Conservation (phyloP, 1,139 yeast genomes). For the Yamadazyma buinensis region DNA sequence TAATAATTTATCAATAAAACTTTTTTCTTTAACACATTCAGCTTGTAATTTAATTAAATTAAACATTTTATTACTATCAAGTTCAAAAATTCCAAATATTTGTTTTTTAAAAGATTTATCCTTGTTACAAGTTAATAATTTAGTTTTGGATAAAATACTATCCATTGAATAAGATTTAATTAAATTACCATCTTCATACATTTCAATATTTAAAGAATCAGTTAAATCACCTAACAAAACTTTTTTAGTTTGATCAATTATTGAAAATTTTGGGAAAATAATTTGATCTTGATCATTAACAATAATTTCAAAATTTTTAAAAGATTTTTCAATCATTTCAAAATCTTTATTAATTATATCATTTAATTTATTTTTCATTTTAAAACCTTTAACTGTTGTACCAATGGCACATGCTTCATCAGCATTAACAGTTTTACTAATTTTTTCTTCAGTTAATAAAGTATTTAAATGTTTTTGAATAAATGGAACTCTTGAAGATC, state of each 20-base stretch:
- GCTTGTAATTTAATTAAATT: constrained; percentile 38
- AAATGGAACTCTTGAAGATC: constrained; percentile 87
- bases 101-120: constrained; percentile 24
- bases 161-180: constrained; percentile 35
- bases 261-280: constrained; percentile 43
- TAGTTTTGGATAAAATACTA: constrained; percentile 31
- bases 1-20: constrained; percentile 28
- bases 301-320: constrained; percentile 36
- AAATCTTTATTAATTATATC: constrained; percentile 60
- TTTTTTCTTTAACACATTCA: constrained; percentile 30
- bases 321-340: constrained; percentile 55
- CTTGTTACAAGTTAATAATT: constrained; percentile 43
- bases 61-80: constrained; percentile 51
- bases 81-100: constrained; percentile 39
- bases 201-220: constrained; percentile 35
- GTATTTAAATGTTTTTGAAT: constrained; percentile 59
- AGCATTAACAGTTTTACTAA: constrained; percentile 90
- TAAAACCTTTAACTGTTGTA: constrained; percentile 75
- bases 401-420: constrained; percentile 96
- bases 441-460: constrained; percentile 55
- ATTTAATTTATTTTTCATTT: constrained; percentile 40
- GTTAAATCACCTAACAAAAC: constrained; percentile 31
- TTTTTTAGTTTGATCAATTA: constrained; percentile 22
- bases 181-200: constrained; percentile 54
- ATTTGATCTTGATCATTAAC: constrained; percentile 27